Evolutionary conservation across 2,329 filamentous ascomycete species (phyloP).

Genomic region (Calonectria montana): DNA sequence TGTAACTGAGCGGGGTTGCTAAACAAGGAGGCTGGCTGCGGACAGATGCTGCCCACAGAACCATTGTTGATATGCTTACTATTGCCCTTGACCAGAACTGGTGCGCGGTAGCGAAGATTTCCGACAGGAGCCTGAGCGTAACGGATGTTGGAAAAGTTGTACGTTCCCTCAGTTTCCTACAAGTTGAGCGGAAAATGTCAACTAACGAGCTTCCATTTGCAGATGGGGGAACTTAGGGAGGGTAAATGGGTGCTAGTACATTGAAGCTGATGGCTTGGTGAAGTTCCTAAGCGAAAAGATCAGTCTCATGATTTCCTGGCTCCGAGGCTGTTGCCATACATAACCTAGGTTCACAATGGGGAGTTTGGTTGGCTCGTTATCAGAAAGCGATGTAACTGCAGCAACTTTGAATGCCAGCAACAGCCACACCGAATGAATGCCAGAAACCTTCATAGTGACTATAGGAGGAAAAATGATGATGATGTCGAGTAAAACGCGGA

Average conservation of each 20-base stretch:
- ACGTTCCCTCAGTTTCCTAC: constrained; percentile 12
- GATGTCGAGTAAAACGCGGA: too few species aligned
- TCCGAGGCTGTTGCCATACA: neutral
- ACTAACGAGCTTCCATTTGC: too few species aligned
- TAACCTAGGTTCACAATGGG: neutral
- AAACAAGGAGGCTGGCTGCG: constrained; percentile 21
- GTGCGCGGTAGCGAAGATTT: constrained; percentile 35
- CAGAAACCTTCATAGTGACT: too few species aligned
- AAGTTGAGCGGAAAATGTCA: too few species aligned
- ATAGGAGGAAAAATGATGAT: too few species aligned
- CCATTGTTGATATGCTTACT: constrained; percentile 25
- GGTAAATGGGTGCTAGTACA: neutral
- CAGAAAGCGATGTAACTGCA: too few species aligned
- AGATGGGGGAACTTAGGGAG: too few species aligned
- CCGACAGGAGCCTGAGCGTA: constrained; percentile 34
- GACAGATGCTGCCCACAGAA: constrained; percentile 26
- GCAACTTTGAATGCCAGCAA: too few species aligned
- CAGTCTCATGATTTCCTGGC: neutral
- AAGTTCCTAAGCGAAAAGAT: neutral
- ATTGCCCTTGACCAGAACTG: constrained; percentile 17
- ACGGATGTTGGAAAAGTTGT: constrained; percentile 41
- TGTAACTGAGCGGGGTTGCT: constrained; percentile 9
- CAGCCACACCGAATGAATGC: too few species aligned
- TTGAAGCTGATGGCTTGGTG: constrained; percentile 25
- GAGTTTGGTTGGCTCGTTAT: too few species aligned